phyloP scores from a whole-genome alignment of 768 basidiomycete species.

The Boletus rex-veris region DNA sequence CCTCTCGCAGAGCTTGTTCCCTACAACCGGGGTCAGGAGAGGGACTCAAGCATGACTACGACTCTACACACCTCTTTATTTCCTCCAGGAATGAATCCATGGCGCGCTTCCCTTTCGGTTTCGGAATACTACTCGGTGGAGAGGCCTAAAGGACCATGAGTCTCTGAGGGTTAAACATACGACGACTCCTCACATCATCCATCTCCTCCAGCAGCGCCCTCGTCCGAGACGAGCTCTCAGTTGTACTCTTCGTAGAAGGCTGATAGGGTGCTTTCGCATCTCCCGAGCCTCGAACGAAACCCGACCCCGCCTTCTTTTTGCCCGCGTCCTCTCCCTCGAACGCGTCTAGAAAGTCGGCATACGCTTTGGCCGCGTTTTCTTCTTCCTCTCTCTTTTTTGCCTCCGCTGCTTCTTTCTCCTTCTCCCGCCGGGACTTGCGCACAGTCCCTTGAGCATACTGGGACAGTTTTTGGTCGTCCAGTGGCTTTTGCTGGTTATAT shows the following conservation, averaged over 20 bases:
- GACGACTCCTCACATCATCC: constrained; percentile 30
- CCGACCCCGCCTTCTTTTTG: constrained; percentile 47
- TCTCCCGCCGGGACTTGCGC: constrained; percentile 87
- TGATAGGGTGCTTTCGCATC: constrained; percentile 37
- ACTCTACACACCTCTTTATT: constrained; percentile 73
- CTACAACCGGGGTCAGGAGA: constrained; percentile 39
- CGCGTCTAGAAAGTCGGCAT: constrained; percentile 79
- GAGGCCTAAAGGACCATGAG: constrained; percentile 40
- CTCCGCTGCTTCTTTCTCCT: constrained; percentile 90
- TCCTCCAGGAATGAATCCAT: constrained; percentile 98
- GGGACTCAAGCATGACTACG: background rate
- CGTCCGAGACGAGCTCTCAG: constrained; percentile 30
- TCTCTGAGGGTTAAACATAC: background rate
- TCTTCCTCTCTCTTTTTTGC: constrained; percentile 85
- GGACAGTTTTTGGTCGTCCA: constrained; percentile 82
- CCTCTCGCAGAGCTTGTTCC: constrained; percentile 90
- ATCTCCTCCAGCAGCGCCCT: constrained; percentile 32
- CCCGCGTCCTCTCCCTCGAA: constrained; percentile 70
- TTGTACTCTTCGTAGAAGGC: constrained; percentile 35
- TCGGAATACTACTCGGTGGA: constrained; percentile 55
- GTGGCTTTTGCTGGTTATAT: constrained; percentile 71
- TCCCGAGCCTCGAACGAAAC: constrained; percentile 63
- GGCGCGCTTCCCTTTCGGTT: constrained; percentile 89
- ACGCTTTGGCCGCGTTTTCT: constrained; percentile 71
- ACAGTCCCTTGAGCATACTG: constrained; percentile 84